Conservation (phyloP, 768 basidiomycete genomes). For the Galerina sulciceps region DNA sequence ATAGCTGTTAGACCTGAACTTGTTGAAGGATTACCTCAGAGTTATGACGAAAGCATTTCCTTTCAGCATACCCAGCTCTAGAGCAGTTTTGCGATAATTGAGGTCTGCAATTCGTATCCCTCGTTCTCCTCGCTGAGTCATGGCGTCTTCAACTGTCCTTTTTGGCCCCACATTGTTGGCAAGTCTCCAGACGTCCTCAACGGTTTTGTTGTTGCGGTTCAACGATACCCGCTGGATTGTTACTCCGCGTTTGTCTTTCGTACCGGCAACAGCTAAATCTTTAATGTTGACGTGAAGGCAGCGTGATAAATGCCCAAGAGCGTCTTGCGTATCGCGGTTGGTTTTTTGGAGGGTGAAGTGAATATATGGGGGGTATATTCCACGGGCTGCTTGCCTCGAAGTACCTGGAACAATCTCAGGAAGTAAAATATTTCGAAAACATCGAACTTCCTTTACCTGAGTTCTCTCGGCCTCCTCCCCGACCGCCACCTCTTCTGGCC, state of each 20-base stretch:
- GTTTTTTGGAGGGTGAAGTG: constrained; percentile 98
- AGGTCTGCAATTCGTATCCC: constrained; percentile 90
- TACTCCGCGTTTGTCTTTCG: constrained; percentile 98
- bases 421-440: background rate
- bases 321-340: constrained; percentile 97
- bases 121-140: constrained; percentile 81
- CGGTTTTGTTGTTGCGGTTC: constrained; percentile 73
- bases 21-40: constrained; percentile 61
- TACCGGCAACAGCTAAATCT: constrained; percentile 90
- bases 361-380: constrained; percentile 83
- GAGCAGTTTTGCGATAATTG: constrained; percentile 76
- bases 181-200: constrained; percentile 84
- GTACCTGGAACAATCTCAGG: background rate
- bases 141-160: constrained; percentile 57
- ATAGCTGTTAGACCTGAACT: background rate
- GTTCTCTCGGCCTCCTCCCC: constrained; percentile 45
- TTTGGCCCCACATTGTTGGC: constrained; percentile 70
- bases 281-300: constrained; percentile 76
- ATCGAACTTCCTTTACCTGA: background rate
- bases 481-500: constrained; percentile 55
- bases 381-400: constrained; percentile 54
- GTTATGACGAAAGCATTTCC: constrained; percentile 97
- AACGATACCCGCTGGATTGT: constrained; percentile 92
- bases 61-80: constrained; percentile 96
- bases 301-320: constrained; percentile 79